Evolutionary conservation across 2,329 filamentous ascomycete genomes (phyloP).

Genomic region (Curvularia sp.): DNA sequence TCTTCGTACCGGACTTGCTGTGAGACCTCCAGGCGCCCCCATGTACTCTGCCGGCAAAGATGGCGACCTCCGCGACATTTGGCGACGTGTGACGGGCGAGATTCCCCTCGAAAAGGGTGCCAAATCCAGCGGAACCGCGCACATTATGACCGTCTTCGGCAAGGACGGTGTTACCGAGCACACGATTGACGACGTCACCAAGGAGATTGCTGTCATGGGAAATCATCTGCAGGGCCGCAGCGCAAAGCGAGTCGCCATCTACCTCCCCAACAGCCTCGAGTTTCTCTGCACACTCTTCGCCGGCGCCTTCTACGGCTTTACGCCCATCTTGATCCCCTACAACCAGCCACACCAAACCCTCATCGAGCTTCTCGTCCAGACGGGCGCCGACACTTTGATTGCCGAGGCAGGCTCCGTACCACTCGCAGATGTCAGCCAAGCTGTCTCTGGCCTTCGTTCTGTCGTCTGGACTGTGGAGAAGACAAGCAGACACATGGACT

Average conservation of each 20-base stretch:
- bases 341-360: conserved; percentile 74
- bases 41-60: conserved; percentile 85
- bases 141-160: conserved; percentile 80
- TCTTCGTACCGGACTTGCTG: conserved; percentile 61
- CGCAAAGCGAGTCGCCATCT: conserved; percentile 79
- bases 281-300: conserved; percentile 82
- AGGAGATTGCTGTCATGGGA: conserved; percentile 88
- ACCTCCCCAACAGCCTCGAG: conserved; percentile 92
- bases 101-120: conserved; percentile 69
- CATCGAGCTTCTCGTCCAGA: conserved; percentile 73
- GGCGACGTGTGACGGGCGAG: conserved; percentile 75
- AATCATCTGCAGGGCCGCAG: conserved; percentile 74
- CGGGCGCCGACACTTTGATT: conserved; percentile 80
- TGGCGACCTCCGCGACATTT: conserved; percentile 90
- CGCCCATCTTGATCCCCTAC: conserved; percentile 84
- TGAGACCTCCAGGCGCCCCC: conserved; percentile 79
- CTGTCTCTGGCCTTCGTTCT: conserved; percentile 73
- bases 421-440: conserved; percentile 73
- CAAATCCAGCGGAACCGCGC: conserved; percentile 69
- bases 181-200: conserved; percentile 72
- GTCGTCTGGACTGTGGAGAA: conserved; percentile 93
- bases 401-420: conserved; percentile 88
- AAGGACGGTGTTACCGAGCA: conserved; percentile 78
- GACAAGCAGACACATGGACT: conserved; percentile 91
- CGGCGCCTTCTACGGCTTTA: conserved; percentile 87